Percentiles rank a stretch among this genome's conserved stretches.
phyloP scores from a whole-genome alignment of 306 rosid genomes.

The Vicia sativa region DNA sequence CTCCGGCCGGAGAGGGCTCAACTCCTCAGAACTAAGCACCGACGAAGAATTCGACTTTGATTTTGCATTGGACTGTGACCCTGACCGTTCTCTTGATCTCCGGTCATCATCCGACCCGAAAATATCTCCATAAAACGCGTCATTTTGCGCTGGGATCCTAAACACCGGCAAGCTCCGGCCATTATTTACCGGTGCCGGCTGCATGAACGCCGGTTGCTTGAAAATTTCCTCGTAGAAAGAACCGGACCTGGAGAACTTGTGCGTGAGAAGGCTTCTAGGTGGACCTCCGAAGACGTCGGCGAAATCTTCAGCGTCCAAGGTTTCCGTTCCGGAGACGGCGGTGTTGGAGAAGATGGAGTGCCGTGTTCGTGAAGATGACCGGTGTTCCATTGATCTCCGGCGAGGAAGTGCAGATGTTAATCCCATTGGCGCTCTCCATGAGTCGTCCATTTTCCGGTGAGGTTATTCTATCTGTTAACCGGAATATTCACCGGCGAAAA shows the following conservation, averaged over 20 bases:
- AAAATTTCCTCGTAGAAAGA: constrained; percentile 72
- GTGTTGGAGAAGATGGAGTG: constrained; percentile 38
- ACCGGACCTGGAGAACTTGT: constrained; percentile 53
- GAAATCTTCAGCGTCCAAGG: constrained; percentile 59
- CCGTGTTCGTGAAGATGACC: constrained; percentile 35
- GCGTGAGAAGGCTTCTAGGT: constrained; percentile 60
- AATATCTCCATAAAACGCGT: constrained; percentile 65
- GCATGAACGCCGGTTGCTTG: constrained; percentile 46
- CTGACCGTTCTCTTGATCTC: constrained; percentile 68
- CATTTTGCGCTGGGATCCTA: constrained; percentile 59
- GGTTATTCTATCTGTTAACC: constrained; percentile 7
- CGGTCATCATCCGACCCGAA: constrained; percentile 74
- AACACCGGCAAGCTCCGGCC: constrained; percentile 68
- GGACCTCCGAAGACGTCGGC: constrained; percentile 93
- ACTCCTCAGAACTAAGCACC: constrained; percentile 83
- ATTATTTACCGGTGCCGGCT: constrained; percentile 31
- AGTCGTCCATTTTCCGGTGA: constrained; percentile 67
- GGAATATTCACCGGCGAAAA: constrained; percentile 36
- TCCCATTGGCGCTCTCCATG: constrained; percentile 83
- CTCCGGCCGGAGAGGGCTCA: constrained; percentile 67
- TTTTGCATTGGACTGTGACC: constrained; percentile 60
- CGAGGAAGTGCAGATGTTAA: constrained; percentile 53
- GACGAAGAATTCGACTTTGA: constrained; percentile 79
- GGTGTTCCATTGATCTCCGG: constrained; percentile 62
- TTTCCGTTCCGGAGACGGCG: constrained; percentile 20